Base-by-base conservation (phyloP, 2,329 filamentous ascomycete genomes). In the Aspergillus luchuensis region DNA sequence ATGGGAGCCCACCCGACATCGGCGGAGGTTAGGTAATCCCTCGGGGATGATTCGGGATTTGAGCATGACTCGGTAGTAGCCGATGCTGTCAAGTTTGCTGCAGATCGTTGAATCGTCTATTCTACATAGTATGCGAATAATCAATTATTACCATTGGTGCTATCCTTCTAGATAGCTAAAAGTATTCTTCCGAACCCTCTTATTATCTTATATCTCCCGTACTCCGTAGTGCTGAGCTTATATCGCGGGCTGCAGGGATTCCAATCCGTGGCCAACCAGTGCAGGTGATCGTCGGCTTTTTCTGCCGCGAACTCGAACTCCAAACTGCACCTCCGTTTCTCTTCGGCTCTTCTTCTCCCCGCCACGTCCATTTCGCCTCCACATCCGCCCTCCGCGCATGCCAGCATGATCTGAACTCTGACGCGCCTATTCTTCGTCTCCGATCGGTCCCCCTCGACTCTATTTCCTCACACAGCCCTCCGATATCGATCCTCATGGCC, bases 401-500 rank as follows among this genome's bases (percentile, higher is more conserved):
- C 53, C 47, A 56, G 53, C 23, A 56, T 56, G 53, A 56, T 56
- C 53, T 56, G 53, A 52, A n/a, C 53, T 56, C 17, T 47, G 47
- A 28, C 38, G 15, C 61, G 49, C 62, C 60, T 59, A 55, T 61
- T 63, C 63, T 54, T 61, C 47, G 56, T 38, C 28, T 47, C 58
- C 50, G 13, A 25, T 53, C 36, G 19, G 51, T 53, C 21, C 41
- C 17, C 48, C 21, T 60, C 51, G 4, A 36, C 33, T 36, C 11
- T 11, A 36, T 51, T 56, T 48, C 53, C 17, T 54, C 52, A 54
- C 56, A 50, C 53, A 30, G 7, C 25, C 36, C 28, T 23, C 39
- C 41, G 38, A 55, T 15, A 54, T 58, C 58, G 48, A 28, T 51
- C 60, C 54, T 55, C 65, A 80, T 79, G 78, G 75, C 77, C 61